Conservation (phyloP, 2,329 filamentous ascomycete species). For the Leptodontidium sp. region DNA sequence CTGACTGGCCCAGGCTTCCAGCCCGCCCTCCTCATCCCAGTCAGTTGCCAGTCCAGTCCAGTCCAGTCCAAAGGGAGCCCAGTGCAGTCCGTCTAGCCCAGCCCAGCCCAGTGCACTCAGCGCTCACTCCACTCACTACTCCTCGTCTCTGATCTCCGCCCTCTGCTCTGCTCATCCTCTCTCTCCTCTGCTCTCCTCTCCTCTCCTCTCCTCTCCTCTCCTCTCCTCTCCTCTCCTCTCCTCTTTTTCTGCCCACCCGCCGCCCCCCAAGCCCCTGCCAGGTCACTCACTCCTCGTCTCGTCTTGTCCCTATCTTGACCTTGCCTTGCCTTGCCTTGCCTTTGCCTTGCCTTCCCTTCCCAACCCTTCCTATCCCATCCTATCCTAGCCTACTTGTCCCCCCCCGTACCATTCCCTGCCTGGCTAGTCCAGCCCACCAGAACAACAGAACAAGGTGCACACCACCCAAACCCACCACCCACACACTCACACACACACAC, state of each 20-base stretch:
- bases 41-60: not conserved
- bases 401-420: not conserved
- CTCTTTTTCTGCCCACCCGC: not conserved
- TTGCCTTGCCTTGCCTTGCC: not conserved
- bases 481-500: not conserved
- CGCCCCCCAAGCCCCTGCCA: not conserved
- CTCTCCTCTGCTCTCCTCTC: not conserved
- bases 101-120: too few species aligned
- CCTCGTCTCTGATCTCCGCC: too few species aligned
- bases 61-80: not conserved
- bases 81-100: not conserved
- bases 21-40: constrained; percentile 4
- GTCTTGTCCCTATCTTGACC: not conserved
- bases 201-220: not conserved
- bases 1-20: constrained; percentile 18
- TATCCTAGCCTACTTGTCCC: not conserved
- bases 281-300: constrained; percentile 17
- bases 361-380: constrained; percentile 6
- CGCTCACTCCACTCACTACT: too few species aligned
- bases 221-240: not conserved
- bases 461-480: constrained; percentile 1
- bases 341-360: not conserved
- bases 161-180: not conserved
- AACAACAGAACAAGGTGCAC: not conserved
- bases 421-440: constrained; percentile 10